A percentile compares a stretch with the other conserved stretches of the same genome.
Evolutionary conservation across 163 green algal genomes (phyloP).

Genomic region (Volvox carteri): DNA sequence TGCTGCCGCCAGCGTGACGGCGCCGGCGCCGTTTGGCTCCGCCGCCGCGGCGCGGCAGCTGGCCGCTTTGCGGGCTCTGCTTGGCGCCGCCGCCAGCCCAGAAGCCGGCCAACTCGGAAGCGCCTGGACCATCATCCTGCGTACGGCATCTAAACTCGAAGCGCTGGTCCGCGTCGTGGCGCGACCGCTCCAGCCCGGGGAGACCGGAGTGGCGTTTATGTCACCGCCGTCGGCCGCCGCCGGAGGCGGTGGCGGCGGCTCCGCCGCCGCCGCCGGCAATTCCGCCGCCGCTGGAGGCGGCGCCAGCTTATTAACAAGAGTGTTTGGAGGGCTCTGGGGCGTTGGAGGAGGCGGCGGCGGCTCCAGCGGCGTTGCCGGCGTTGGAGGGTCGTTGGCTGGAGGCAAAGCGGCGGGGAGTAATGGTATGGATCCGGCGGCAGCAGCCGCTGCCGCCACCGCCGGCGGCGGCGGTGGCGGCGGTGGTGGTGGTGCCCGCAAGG

Average conservation of each 20-base stretch:
- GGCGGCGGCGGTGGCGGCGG: conserved; percentile 3
- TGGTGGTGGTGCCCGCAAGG: neutral
- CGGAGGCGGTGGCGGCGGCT: neutral
- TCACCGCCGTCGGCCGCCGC: conserved; percentile 11
- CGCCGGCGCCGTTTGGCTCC: conserved; percentile 57
- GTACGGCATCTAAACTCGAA: conserved; percentile 82
- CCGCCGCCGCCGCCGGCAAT: too few relatives aligned
- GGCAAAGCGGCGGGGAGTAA: neutral
- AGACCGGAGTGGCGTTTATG: conserved; percentile 27
- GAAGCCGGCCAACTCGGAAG: conserved; percentile 83
- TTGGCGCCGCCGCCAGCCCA: conserved; percentile 67
- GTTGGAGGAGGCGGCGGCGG: neutral
- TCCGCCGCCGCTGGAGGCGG: neutral
- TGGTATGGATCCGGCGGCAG: neutral
- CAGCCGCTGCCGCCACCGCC: neutral
- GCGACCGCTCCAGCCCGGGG: conserved; percentile 45
- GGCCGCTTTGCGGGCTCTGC: conserved; percentile 67
- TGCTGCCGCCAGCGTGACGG: conserved; percentile 44
- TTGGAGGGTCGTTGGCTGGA: neutral
- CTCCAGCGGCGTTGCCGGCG: neutral
- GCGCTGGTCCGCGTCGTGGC: conserved; percentile 65
- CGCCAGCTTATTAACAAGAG: conserved; percentile 21
- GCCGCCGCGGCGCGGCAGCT: conserved; percentile 74
- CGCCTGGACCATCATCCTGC: conserved; percentile 85
- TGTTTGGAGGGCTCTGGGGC: conserved; percentile 47